A percentile compares a stretch with the other conserved stretches of the same genome.
Evolutionary conservation across 176 grass and related monocot species (phyloP).

Genomic region (Aegilops umbellulata): DNA sequence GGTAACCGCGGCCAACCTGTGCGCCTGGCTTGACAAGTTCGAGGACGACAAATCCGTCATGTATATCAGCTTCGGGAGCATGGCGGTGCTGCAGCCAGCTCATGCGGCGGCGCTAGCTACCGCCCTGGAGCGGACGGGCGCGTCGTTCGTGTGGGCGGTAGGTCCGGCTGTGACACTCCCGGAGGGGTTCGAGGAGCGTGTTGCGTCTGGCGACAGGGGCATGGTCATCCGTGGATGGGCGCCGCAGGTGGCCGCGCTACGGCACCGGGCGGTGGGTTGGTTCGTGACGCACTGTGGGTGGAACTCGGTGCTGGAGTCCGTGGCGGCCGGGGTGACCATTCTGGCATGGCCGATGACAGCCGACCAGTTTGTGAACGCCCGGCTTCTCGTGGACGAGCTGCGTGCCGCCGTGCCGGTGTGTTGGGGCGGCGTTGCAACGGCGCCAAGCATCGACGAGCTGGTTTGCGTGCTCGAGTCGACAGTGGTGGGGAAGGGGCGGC

Average conservation of each 20-base stretch:
- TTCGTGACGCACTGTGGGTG: slow-evolving; percentile 53
- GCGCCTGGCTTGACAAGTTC: slow-evolving; percentile 54
- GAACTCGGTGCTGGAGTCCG: slow-evolving; percentile 35
- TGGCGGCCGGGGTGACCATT: slow-evolving; percentile 56
- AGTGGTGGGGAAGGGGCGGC: not conserved
- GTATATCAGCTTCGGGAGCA: slow-evolving; percentile 59
- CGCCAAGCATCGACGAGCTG: slow-evolving; percentile 23
- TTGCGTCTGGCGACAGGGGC: not conserved
- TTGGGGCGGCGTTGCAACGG: slow-evolving; percentile 35
- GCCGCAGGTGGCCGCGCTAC: slow-evolving; percentile 65
- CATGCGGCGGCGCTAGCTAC: slow-evolving; percentile 41
- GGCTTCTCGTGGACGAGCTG: slow-evolving; percentile 44
- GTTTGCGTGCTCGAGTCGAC: slow-evolving; percentile 12
- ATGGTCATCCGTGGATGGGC: slow-evolving; percentile 65
- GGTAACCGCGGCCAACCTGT: not conserved
- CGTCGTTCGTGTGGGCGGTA: slow-evolving; percentile 47
- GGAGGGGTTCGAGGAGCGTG: slow-evolving; percentile 43
- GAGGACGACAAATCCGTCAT: slow-evolving; percentile 24
- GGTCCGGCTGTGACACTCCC: slow-evolving; percentile 6
- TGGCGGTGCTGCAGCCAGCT: slow-evolving; percentile 16
- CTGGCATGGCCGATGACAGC: slow-evolving; percentile 61
- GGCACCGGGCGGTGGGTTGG: slow-evolving; percentile 34
- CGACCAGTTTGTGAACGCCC: slow-evolving; percentile 67
- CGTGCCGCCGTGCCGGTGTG: slow-evolving; percentile 27
- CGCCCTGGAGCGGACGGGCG: slow-evolving; percentile 39